Evolutionary conservation across 2,329 filamentous ascomycete genomes (phyloP), one percentile per base, ranked within the genome.

Genomic region (Leptosphaerulina australis): DNA sequence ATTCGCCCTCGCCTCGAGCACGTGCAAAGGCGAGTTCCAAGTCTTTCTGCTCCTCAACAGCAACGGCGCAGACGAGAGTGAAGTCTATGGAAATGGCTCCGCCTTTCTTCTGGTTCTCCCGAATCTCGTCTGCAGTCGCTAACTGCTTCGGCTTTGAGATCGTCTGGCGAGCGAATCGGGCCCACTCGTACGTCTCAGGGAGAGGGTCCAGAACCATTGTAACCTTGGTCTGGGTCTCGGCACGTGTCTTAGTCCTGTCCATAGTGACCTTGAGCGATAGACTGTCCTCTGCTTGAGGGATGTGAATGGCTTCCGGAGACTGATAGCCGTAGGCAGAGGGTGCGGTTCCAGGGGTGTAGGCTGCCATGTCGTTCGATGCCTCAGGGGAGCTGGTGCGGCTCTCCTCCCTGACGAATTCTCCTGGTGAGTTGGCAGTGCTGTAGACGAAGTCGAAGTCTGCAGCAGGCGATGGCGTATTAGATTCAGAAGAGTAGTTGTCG

Each of bases 221-320:
- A 60, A 97, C 90, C 7, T 89, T 90, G 61, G 97, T 97, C 69
- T 97, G 94, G 0, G 94, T 97, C 76, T 99, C 94, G 14, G 97
- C 94, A 17, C 94, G 86, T 12, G 92, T 96, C 74, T 97, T 97
- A 48, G 71, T 68, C 53, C 66, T 69, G 57, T 71, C 66, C 17
- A 67, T 51, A 12, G 47, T 50, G 29, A 70, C 56, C 25, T 47
- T 53, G 34, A 70, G 49, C 2, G 59, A 48, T 21, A 62, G 58
- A 9, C 53, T 52, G 17, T 64, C 59, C 18, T 60, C 51, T 6
- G 58, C 40, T 45, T 67, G 65, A 2, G 64, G 62, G 18, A 67
- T 68, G 45, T 61, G 59, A 29, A 67, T 67, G n/a, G 60, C 62
- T 26, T 64, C 63, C 44, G 56, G 53, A 36, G 63, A 66, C 44